These are phyloP conservation scores for Pleurotus tuber-regium DNA, from an alignment of 768 basidiomycete species.

Conservation along the genomic window DNA sequence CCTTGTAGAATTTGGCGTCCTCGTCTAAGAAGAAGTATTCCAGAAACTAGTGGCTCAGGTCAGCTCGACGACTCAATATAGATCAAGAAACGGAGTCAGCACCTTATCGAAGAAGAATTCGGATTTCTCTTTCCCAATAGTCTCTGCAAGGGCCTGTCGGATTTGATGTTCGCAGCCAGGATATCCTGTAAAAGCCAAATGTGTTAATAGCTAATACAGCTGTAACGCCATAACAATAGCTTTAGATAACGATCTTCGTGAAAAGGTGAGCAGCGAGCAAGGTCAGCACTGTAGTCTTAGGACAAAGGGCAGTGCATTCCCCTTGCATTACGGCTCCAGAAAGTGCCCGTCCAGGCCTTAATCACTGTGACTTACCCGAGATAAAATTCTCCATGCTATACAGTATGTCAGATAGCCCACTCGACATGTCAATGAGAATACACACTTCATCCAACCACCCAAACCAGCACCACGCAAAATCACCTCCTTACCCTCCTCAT, in stretches of 20 bases:
- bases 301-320: too few species aligned
- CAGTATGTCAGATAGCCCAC: background rate
- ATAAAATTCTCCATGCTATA: conserved; percentile 78
- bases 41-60: too few species aligned
- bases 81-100: background rate
- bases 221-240: too few species aligned
- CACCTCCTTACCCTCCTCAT: conserved; percentile 52
- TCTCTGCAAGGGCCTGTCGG: conserved; percentile 62
- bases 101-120: conserved; percentile 87
- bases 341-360: too few species aligned
- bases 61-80: background rate
- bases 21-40: conserved; percentile 80
- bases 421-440: conserved; percentile 6
- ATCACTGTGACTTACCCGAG: conserved; percentile 49
- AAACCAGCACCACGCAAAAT: conserved; percentile 70
- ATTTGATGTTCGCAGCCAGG: conserved; percentile 83
- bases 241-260: too few species aligned
- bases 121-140: conserved; percentile 65
- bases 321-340: too few species aligned
- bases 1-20: conserved; percentile 79
- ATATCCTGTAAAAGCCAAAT: background rate
- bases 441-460: conserved; percentile 80
- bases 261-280: too few species aligned
- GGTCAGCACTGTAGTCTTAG: too few species aligned
- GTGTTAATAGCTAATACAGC: too few species aligned